phyloP scores from a whole-genome alignment of 83 land plant species.

The Picea engelmannii region DNA sequence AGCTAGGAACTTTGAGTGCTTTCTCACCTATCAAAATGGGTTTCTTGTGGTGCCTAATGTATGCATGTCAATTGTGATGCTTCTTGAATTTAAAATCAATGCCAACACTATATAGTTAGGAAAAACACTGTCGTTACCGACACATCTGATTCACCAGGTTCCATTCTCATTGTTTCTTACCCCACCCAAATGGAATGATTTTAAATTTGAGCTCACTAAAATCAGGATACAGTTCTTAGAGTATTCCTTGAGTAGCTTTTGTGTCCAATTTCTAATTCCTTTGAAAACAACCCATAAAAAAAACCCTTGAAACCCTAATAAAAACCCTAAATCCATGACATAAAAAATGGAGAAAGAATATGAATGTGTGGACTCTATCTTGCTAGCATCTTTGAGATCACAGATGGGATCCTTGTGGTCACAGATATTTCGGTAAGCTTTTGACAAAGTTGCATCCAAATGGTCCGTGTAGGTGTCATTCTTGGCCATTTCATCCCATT shows the following conservation, averaged over 20 bases:
- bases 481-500: conserved; percentile 59
- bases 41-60: too few relatives aligned
- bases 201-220: too few relatives aligned
- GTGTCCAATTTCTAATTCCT: conserved; percentile 78
- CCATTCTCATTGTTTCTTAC: too few relatives aligned
- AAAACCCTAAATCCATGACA: conserved; percentile 10
- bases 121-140: too few relatives aligned
- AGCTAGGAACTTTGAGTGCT: too few relatives aligned
- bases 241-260: conserved; percentile 49
- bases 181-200: too few relatives aligned
- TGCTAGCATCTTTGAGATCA: conserved; percentile 53
- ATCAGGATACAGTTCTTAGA: conserved; percentile 24
- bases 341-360: background rate
- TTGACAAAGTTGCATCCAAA: conserved; percentile 51
- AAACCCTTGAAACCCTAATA: background rate
- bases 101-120: too few relatives aligned
- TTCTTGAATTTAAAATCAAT: too few relatives aligned
- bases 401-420: conserved; percentile 44
- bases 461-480: conserved; percentile 49
- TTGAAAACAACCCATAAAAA: conserved; percentile 20
- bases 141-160: too few relatives aligned
- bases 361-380: conserved; percentile 37
- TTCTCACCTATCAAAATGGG: too few relatives aligned
- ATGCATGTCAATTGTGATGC: too few relatives aligned
- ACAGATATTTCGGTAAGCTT: conserved; percentile 66